Evolutionary conservation across 805 yeast species (phyloP).

Genomic region (Yarrowia sp.): DNA sequence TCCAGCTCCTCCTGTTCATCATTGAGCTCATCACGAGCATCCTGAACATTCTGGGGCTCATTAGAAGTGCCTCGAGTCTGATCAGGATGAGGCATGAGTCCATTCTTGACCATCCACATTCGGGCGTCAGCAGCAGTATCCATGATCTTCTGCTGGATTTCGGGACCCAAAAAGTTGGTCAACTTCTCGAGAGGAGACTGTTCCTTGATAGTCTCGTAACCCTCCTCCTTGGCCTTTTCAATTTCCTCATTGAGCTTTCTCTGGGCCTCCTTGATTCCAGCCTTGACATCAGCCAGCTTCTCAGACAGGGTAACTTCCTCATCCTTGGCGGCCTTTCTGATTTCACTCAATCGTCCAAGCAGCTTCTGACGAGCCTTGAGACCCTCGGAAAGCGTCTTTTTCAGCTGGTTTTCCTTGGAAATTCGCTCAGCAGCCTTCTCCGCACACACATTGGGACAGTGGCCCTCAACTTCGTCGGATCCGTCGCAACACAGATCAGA

Average conservation of each 20-base stretch:
- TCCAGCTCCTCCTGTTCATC: constrained; percentile 31
- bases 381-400: constrained; percentile 40
- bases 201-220: background rate
- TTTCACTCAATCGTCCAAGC: constrained; percentile 36
- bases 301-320: constrained; percentile 34
- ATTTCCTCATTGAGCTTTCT: background rate
- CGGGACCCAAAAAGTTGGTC: constrained; percentile 15
- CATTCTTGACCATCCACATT: constrained; percentile 4
- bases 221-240: constrained; percentile 8
- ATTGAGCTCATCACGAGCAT: constrained; percentile 30
- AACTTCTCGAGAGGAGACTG: constrained; percentile 15
- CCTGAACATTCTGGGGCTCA: constrained; percentile 29
- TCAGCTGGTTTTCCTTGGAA: constrained; percentile 32
- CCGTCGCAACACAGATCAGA: constrained; percentile 92
- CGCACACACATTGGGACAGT: constrained; percentile 57
- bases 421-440: constrained; percentile 48
- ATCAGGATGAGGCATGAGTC: constrained; percentile 21
- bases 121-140: background rate
- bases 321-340: constrained; percentile 31
- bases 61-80: background rate
- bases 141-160: background rate
- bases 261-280: constrained; percentile 1
- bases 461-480: constrained; percentile 65
- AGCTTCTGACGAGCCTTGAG: constrained; percentile 39
- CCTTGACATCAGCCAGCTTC: constrained; percentile 17